These are phyloP conservation scores for Candida dajiaensis DNA, from an alignment of 805 yeast genomes.

Conservation along the genomic window DNA sequence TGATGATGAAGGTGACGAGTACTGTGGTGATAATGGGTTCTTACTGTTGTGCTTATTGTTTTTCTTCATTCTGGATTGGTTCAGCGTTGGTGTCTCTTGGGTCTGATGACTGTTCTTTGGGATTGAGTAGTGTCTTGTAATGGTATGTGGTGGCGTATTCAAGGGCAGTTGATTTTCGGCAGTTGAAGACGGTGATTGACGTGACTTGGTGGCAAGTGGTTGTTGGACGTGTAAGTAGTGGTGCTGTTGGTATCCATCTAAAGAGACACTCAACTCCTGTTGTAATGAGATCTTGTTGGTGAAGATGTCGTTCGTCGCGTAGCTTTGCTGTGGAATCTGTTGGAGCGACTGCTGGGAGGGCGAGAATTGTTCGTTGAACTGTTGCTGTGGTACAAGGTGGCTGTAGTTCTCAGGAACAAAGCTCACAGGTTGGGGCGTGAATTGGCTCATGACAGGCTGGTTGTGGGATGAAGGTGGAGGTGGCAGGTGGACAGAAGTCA, in stretches of 20 bases:
- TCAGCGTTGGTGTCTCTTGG: slow-evolving; percentile 22
- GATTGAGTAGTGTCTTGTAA: slow-evolving; percentile 15
- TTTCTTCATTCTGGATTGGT: slow-evolving; percentile 17
- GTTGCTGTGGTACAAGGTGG: neutral
- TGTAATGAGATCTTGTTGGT: neutral
- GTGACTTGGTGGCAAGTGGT: neutral
- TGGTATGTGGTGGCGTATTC: slow-evolving; percentile 25
- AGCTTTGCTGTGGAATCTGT: neutral
- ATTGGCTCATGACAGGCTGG: neutral
- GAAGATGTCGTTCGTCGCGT: neutral
- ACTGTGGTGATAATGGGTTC: slow-evolving; percentile 23
- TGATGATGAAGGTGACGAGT: slow-evolving; percentile 21
- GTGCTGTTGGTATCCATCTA: neutral
- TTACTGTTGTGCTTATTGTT: neutral
- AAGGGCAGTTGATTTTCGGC: slow-evolving; percentile 10
- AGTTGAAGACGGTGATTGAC: neutral
- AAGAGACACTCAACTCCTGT: neutral
- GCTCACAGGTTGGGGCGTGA: neutral
- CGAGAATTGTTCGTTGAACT: neutral
- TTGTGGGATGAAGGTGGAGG: slow-evolving; percentile 28
- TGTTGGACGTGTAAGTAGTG: neutral
- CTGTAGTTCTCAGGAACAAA: slow-evolving; percentile 6
- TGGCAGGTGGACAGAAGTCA: slow-evolving; percentile 35
- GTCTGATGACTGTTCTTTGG: slow-evolving; percentile 10
- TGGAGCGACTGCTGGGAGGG: neutral